phyloP scores from a whole-genome alignment of 495 filamentous ascomycete species.

The Parachaetomium inaequale region DNA sequence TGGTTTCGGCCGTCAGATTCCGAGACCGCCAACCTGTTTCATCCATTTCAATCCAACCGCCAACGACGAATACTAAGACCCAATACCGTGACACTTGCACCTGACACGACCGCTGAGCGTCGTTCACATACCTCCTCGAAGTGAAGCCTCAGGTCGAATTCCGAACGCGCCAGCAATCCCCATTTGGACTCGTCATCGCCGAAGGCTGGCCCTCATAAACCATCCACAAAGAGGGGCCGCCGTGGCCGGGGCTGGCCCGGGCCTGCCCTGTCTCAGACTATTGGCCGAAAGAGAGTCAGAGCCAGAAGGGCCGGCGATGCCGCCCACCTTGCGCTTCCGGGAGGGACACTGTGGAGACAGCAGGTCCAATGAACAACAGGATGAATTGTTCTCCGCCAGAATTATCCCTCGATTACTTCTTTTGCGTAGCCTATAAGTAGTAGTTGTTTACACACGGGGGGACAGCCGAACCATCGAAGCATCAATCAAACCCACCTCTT shows the following conservation, averaged over 20 bases:
- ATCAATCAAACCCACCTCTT: background rate
- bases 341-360: too few species aligned
- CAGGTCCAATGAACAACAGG: too few species aligned
- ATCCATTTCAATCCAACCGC: background rate
- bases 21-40: constrained; percentile 3
- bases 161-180: background rate
- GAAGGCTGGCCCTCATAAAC: too few species aligned
- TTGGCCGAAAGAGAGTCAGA: background rate
- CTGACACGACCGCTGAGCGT: background rate
- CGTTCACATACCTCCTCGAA: background rate
- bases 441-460: too few species aligned
- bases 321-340: background rate
- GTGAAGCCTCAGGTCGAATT: background rate
- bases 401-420: too few species aligned
- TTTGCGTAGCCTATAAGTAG: too few species aligned
- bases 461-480: background rate
- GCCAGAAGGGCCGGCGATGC: background rate
- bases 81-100: background rate
- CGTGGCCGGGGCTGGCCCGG: background rate
- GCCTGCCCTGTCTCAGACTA: background rate
- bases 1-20: background rate
- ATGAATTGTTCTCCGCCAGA: too few species aligned
- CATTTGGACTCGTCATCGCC: background rate
- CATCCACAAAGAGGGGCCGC: background rate
- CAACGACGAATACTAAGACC: too few species aligned